These are phyloP conservation scores for Astrothelium macrocarpum DNA, from an alignment of 495 filamentous ascomycete species.

Conservation along the genomic window DNA sequence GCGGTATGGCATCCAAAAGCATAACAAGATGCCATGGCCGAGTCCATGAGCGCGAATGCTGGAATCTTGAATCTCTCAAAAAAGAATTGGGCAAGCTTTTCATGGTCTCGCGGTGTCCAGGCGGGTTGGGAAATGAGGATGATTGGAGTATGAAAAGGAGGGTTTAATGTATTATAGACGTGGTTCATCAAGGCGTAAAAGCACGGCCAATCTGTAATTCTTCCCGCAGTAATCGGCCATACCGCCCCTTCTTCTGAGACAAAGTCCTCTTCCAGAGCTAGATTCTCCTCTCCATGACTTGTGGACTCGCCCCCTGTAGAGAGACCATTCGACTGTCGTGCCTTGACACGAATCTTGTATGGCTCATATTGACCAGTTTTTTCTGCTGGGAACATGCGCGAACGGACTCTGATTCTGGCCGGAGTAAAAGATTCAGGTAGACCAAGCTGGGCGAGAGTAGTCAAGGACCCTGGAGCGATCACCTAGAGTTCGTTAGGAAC, in stretches of 20 bases:
- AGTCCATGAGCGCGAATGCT: slow-evolving; percentile 76
- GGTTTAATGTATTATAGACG: slow-evolving; percentile 76
- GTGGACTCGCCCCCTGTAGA: background rate
- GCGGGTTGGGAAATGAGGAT: slow-evolving; percentile 75
- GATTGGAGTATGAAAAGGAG: slow-evolving; percentile 88
- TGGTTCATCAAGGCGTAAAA: slow-evolving; percentile 86
- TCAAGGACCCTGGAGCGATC: slow-evolving; percentile 89
- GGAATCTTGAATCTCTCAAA: slow-evolving; percentile 96
- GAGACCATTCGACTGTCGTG: background rate
- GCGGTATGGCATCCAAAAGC: slow-evolving; percentile 68
- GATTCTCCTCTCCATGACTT: slow-evolving; percentile 32
- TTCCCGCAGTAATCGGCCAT: slow-evolving; percentile 76
- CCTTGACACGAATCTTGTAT: slow-evolving; percentile 62
- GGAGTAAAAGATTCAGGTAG: slow-evolving; percentile 86
- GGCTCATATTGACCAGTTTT: slow-evolving; percentile 75
- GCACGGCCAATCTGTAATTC: slow-evolving; percentile 76
- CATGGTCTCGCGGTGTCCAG: slow-evolving; percentile 76
- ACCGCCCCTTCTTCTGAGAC: slow-evolving; percentile 81
- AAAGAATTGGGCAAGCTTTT: slow-evolving; percentile 77
- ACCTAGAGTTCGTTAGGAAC: slow-evolving; percentile 43
- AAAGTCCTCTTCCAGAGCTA: slow-evolving; percentile 70
- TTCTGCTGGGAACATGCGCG: slow-evolving; percentile 85
- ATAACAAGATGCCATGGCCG: slow-evolving; percentile 71
- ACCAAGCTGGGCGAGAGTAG: slow-evolving; percentile 87
- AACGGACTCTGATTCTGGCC: slow-evolving; percentile 67